Evolutionary conservation across 345 rosid genomes (phyloP).

Genomic region (Pistacia atlantica): DNA sequence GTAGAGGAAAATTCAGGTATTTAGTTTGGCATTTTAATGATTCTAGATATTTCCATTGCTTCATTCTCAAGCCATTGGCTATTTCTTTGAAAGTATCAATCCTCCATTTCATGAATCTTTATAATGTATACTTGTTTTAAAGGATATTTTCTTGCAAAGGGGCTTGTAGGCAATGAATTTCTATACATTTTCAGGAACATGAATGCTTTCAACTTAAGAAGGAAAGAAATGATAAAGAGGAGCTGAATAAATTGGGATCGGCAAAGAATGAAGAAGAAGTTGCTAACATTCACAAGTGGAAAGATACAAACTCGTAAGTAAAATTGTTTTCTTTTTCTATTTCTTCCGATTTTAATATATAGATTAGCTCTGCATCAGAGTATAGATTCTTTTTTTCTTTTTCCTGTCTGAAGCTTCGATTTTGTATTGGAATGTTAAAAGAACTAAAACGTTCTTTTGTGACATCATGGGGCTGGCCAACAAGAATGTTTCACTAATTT

Average conservation of each 20-base stretch:
- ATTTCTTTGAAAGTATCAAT: background rate
- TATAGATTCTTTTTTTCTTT: background rate
- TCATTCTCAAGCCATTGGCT: background rate
- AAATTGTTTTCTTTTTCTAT: background rate
- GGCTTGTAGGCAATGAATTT: background rate
- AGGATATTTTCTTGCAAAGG: background rate
- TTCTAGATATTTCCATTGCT: background rate
- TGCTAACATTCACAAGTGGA: constrained; percentile 19
- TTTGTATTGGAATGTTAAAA: background rate
- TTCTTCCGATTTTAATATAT: background rate
- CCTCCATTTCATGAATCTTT: background rate
- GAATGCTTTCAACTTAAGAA: constrained; percentile 60
- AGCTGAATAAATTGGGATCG: constrained; percentile 19
- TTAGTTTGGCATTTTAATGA: background rate
- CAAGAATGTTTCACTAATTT: background rate
- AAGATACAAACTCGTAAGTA: constrained; percentile 40
- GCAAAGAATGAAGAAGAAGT: constrained; percentile 25
- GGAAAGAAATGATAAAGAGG: constrained; percentile 38
- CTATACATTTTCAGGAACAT: constrained; percentile 51
- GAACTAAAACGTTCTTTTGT: background rate
- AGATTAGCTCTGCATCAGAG: background rate
- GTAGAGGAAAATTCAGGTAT: background rate
- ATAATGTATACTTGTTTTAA: background rate
- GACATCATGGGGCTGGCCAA: background rate
- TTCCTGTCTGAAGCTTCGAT: background rate